Evolutionary conservation across 2,329 filamentous ascomycete genomes (phyloP), one percentile per base, ranked within the genome.

Genomic region (Fusarium pseudonygamai): DNA sequence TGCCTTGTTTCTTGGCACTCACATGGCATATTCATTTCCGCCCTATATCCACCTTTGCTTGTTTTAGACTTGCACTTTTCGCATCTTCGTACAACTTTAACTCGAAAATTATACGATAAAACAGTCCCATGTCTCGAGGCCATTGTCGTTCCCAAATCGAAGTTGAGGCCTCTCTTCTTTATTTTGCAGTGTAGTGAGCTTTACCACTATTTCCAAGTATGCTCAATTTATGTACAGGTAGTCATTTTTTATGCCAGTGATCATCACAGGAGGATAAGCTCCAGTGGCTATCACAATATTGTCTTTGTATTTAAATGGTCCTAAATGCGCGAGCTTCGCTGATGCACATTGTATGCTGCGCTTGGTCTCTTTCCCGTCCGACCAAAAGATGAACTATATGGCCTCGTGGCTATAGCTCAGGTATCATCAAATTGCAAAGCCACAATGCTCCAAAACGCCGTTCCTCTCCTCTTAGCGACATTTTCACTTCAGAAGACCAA

Each of bases 401-500:
- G 37, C 63, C 60, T 40, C 40, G 36, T 72, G 53, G 47, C 42
- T 67, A 61, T 66, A 74, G 71, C 75, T 78, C 75, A 78, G 76
- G 76, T 78, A 78, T 78, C 76, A 77, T 78, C 52, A 69, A 76
- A 62, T 66, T 60, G 56, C 66, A 77, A 69, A 67, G 60, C 45
- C 59, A 40, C 49, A 62, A 63, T 66, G 55, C 65, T 69, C 67
- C 70, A 57, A 75, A 78, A 78, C 76, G 75, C 76, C 69, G 52
- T 53, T 62, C 45, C 30, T 62, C 61, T 40, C 62, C 56, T 64
- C 43, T 61, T 62, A 49, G 55, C 63, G 46, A 43, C 59, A 56
- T 60, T 53, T 61, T 43, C 66, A 49, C 45, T 39, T 60, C 56
- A 56, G 30, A 53, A 55, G 32, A 58, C 46, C 63, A 50, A 53